These are phyloP conservation scores for Ichthyophonus hoferi DNA, from an alignment of 208 protist genomes.

Conservation along the genomic window DNA sequence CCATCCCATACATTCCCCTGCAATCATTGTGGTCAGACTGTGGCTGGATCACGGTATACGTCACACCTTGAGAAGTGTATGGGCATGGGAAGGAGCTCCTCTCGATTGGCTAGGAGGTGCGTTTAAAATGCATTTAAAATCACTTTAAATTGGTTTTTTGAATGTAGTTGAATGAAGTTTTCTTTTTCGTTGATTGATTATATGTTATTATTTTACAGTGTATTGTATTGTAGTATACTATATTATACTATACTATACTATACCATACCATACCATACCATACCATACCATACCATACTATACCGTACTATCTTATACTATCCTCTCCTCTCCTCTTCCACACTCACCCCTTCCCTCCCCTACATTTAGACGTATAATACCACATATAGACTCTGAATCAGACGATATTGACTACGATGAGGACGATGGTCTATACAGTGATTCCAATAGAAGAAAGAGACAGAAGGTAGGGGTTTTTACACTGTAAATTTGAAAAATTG, in stretches of 20 bases:
- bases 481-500: too few species aligned
- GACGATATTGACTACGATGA: background rate
- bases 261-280: too few species aligned
- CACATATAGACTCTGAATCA: background rate
- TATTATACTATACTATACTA: too few species aligned
- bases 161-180: too few species aligned
- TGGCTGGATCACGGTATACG: background rate
- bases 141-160: background rate
- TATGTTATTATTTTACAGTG: too few species aligned
- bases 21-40: constrained; percentile 2
- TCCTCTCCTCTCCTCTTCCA: background rate
- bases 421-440: background rate
- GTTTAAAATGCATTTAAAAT: too few species aligned
- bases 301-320: too few species aligned
- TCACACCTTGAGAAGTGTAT: constrained; percentile 34
- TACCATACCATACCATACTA: too few species aligned
- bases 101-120: background rate
- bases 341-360: background rate
- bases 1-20: background rate
- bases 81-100: constrained; percentile 20
- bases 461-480: background rate
- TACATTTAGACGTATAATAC: background rate
- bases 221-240: too few species aligned
- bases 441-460: background rate
- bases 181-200: too few species aligned